Percentiles rank a stretch among this genome's conserved stretches.
Evolutionary conservation across 352 stramenopile genomes (phyloP).

Genomic region (Phytophthora gonapodyides): DNA sequence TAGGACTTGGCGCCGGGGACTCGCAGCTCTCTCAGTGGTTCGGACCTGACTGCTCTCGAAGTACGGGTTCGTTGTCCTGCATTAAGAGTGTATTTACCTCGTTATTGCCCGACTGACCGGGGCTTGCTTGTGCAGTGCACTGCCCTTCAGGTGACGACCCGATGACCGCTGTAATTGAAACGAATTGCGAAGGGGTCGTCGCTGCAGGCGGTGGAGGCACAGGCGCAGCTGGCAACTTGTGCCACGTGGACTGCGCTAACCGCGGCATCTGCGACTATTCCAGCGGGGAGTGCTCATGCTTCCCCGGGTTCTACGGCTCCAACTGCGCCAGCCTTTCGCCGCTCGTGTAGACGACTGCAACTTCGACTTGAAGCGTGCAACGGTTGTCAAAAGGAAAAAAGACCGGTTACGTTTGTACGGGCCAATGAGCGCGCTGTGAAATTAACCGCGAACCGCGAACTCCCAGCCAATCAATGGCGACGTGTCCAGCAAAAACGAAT

Average conservation of each 20-base stretch:
- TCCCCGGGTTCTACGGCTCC: constrained; percentile 76
- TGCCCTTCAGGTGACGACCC: constrained; percentile 91
- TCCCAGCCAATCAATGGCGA: constrained; percentile 19
- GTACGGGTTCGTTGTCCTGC: constrained; percentile 26
- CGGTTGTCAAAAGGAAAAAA: not conserved
- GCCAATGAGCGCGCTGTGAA: constrained; percentile 21
- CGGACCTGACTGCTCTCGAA: constrained; percentile 81
- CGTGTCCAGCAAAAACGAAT: no score
- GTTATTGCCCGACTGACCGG: not conserved
- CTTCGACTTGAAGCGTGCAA: constrained; percentile 11
- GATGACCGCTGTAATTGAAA: constrained; percentile 81
- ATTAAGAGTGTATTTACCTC: not conserved
- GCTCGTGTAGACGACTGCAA: constrained; percentile 21
- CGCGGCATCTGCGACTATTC: constrained; percentile 76
- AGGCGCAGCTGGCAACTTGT: constrained; percentile 56
- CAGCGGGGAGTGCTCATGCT: constrained; percentile 70
- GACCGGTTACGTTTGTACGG: constrained; percentile 30
- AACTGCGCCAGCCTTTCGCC: constrained; percentile 76
- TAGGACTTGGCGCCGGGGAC: constrained; percentile 72
- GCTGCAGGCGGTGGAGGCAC: constrained; percentile 45
- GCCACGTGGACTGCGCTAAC: constrained; percentile 81
- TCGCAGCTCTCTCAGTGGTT: constrained; percentile 90
- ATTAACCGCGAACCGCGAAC: constrained; percentile 31
- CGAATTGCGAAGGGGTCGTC: constrained; percentile 69
- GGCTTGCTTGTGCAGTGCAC: constrained; percentile 43